Base-by-base conservation (phyloP, 2,329 filamentous ascomycete species). In the Alternaria viburni region DNA sequence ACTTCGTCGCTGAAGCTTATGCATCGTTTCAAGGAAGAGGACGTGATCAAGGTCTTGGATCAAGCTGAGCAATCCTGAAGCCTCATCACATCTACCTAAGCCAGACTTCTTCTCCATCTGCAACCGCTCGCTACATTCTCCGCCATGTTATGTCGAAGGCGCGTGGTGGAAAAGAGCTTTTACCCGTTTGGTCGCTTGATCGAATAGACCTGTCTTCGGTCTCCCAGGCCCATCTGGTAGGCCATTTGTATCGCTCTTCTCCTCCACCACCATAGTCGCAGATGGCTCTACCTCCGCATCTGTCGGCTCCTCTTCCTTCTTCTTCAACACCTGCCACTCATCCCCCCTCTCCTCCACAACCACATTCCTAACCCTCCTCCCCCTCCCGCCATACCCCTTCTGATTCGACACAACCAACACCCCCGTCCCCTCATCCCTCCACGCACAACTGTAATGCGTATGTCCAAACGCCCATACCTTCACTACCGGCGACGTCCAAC, bases 21-120 rank as follows among this genome's bases (percentile, higher is more conserved):
- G 91, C 92, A 94, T 77, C 86, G 90, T 17, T 92, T 94, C 79
- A 90, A 87, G 0, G 81, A 86, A 25, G 86, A 88, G 5, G 86
- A 93, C 62, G 87, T 95, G 3, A 83, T 87, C 64, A 84, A 83
- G 17, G 87, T 89, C 76, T 93, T 94, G 90, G 87, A 93, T 71
- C 80, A 85, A 51, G 79, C 69, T 23, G 79, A 80, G 62, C 41
- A 23, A 55, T 57, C 58, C 9, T 69, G 44, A 65, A 19, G n/a
- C n/a, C n/a, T n/a, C n/a, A n/a, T n/a, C n/a, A n/a, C n/a, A n/a
- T n/a, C n/a, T n/a, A n/a, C n/a, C n/a, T n/a, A n/a, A n/a, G n/a
- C n/a, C n/a, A n/a, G n/a, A n/a, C n/a, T n/a, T n/a, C n/a, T n/a
- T n/a, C n/a, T n/a, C n/a, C n/a, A n/a, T n/a, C n/a, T n/a, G n/a